phyloP scores from a whole-genome alignment of 768 basidiomycete genomes.

The Porpolomopsis calyptriformis region DNA sequence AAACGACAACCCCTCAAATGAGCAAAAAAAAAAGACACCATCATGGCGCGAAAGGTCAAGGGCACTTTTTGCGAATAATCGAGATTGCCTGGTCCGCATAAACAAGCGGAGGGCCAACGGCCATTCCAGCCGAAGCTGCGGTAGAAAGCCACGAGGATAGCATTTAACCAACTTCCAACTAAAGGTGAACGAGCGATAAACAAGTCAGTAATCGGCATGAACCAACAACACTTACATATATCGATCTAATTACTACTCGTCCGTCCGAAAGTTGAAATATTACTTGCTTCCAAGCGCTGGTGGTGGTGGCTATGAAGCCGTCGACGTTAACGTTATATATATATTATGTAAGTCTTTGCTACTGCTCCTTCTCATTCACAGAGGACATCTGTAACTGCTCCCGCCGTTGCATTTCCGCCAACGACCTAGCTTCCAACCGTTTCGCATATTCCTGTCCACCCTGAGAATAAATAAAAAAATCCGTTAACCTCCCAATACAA shows the following conservation, averaged over 20 bases:
- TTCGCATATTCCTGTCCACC: slow-evolving; percentile 79
- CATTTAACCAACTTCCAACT: too few relatives aligned
- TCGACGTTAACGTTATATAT: too few relatives aligned
- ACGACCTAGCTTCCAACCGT: slow-evolving; percentile 44
- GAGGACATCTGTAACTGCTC: too few relatives aligned
- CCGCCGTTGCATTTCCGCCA: slow-evolving; percentile 23
- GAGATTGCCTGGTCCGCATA: slow-evolving; percentile 76
- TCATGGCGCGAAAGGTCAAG: slow-evolving; percentile 7
- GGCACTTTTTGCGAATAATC: slow-evolving; percentile 68
- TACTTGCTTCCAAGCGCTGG: too few relatives aligned
- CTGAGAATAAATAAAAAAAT: slow-evolving; percentile 26
- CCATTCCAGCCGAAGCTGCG: slow-evolving; percentile 69
- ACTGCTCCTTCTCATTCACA: too few relatives aligned
- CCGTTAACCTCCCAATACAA: not conserved
- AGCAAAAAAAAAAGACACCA: slow-evolving; percentile 3
- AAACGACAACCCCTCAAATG: slow-evolving; percentile 5
- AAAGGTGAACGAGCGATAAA: too few relatives aligned
- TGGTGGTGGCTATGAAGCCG: too few relatives aligned
- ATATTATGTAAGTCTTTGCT: too few relatives aligned
- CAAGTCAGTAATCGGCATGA: too few relatives aligned
- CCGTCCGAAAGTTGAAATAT: too few relatives aligned
- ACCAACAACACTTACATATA: too few relatives aligned
- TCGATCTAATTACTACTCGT: too few relatives aligned
- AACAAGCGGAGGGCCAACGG: slow-evolving; percentile 72
- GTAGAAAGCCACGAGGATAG: slow-evolving; percentile 55